Evolutionary conservation across 495 filamentous ascomycete species (phyloP).

Genomic region (Paragyromitra xinjiangensis): DNA sequence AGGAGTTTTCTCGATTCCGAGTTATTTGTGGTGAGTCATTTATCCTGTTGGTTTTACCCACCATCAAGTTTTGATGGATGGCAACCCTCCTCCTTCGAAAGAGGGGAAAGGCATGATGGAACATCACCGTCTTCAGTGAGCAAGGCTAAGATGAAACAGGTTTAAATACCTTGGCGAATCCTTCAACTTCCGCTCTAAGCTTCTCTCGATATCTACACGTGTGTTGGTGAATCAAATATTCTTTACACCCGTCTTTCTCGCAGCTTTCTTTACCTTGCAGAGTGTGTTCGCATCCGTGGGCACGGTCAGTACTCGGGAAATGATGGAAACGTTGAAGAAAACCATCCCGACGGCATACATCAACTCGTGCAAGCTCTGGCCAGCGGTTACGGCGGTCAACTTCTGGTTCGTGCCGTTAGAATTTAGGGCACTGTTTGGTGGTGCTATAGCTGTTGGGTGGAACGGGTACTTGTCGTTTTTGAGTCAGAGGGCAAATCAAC

Average conservation of each 20-base stretch:
- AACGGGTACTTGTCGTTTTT: constrained; percentile 87
- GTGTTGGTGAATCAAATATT: constrained; percentile 80
- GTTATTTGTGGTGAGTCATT: constrained; percentile 75
- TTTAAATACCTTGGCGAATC: constrained; percentile 80
- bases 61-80: constrained; percentile 7
- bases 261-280: constrained; percentile 91
- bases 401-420: constrained; percentile 83
- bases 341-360: constrained; percentile 79
- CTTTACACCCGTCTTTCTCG: constrained; percentile 89
- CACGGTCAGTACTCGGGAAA: constrained; percentile 67
- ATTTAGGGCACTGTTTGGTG: constrained; percentile 81
- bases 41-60: constrained; percentile 21
- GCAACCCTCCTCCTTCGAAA: background rate
- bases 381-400: constrained; percentile 83
- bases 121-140: background rate
- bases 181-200: constrained; percentile 80
- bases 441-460: constrained; percentile 81
- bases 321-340: constrained; percentile 72
- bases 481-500: constrained; percentile 63
- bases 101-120: background rate
- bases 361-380: constrained; percentile 91
- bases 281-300: constrained; percentile 65
- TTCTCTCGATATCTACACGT: constrained; percentile 75
- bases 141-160: constrained; percentile 61
- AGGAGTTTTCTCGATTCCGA: constrained; percentile 73